Percentiles rank a stretch among this genome's conserved stretches.
Evolutionary conservation across 352 stramenopile genomes (phyloP).

Genomic region (Phytophthora crassamura): DNA sequence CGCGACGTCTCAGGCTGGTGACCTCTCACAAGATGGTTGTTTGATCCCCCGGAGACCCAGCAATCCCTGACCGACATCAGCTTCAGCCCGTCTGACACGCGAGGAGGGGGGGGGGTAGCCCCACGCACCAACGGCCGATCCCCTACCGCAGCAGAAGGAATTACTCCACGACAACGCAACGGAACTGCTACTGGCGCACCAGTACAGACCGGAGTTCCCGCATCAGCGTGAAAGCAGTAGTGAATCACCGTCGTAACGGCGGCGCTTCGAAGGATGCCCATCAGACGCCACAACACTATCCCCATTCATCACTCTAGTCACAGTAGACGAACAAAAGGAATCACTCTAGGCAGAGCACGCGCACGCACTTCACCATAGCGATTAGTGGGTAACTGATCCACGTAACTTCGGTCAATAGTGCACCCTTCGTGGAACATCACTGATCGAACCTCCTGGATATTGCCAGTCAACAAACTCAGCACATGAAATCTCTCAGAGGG

Average conservation of each 20-base stretch:
- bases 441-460: conserved; percentile 7
- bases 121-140: not conserved
- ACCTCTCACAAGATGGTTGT: not conserved
- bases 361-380: conserved; percentile 1
- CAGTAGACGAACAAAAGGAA: conserved; percentile 1
- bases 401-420: conserved; percentile 7
- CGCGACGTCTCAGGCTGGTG: not conserved
- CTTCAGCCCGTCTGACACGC: not conserved
- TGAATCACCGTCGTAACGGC: conserved; percentile 13
- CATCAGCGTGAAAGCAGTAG: not conserved
- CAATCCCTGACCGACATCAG: not conserved
- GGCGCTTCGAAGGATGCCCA: conserved; percentile 15
- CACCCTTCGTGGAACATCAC: conserved; percentile 13
- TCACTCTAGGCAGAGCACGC: not conserved
- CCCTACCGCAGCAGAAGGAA: conserved; percentile 10
- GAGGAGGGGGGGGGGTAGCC: conserved; percentile 1
- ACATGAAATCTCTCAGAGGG: conserved; percentile 5
- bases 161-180: not conserved
- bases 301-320: not conserved
- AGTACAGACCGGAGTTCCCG: not conserved
- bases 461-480: not conserved
- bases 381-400: conserved; percentile 6
- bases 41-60: not conserved
- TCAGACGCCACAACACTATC: not conserved
- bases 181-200: not conserved